These are phyloP conservation scores for Monosporascus sp. DNA, from an alignment of 2,329 filamentous ascomycete species.

Conservation along the genomic window DNA sequence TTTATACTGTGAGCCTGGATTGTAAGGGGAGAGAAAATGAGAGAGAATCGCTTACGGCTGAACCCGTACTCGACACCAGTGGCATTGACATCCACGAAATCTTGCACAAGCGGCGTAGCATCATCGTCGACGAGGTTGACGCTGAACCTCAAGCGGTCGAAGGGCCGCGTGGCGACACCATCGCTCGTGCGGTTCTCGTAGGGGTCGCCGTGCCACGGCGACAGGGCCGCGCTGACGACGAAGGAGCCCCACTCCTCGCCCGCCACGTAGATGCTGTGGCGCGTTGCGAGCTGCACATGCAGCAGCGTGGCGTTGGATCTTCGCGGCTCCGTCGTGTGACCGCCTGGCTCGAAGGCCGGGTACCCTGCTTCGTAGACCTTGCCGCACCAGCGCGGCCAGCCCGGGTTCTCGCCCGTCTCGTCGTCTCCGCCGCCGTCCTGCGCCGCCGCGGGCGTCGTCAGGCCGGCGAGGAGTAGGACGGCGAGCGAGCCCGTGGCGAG, in stretches of 20 bases:
- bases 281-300: conserved; percentile 38
- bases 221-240: conserved; percentile 37
- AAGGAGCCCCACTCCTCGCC: conserved; percentile 36
- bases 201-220: conserved; percentile 32
- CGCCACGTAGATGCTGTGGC: conserved; percentile 41
- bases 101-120: conserved; percentile 25
- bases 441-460: neutral
- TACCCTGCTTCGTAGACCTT: conserved; percentile 40
- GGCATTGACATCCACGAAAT: conserved; percentile 28
- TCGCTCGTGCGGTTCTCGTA: conserved; percentile 25
- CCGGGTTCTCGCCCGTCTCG: conserved; percentile 34
- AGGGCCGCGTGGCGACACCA: conserved; percentile 13
- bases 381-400: conserved; percentile 42
- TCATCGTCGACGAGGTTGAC: conserved; percentile 28
- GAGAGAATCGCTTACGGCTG: conserved; percentile 5
- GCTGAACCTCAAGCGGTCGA: conserved; percentile 27
- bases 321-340: conserved; percentile 33
- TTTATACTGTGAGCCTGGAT: no score
- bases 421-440: conserved; percentile 4
- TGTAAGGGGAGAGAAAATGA: no score
- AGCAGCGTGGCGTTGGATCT: conserved; percentile 28
- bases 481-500: neutral
- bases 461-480: neutral
- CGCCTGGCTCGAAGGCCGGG: conserved; percentile 39
- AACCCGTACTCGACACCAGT: conserved; percentile 32